Base-by-base conservation (phyloP, 2,329 filamentous ascomycete genomes). In the Fusarium coicis region DNA sequence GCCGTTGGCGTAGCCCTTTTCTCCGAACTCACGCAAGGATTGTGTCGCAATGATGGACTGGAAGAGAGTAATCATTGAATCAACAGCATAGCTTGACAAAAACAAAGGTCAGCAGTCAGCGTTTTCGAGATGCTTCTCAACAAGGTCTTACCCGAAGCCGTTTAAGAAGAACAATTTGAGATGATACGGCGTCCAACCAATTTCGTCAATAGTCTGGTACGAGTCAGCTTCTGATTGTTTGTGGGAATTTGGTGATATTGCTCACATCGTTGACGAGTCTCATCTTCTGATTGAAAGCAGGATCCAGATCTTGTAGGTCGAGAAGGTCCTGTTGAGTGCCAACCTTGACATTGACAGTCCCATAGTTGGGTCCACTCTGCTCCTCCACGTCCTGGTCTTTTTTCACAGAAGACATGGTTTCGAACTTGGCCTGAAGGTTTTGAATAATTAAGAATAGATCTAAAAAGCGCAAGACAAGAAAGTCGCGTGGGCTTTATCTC, bases 241-340 rank as follows among this genome's bases (percentile, higher is more conserved):
- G 8, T 7, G 15, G 1, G 1, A 7, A 3, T 7, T 10, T 18
- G 8, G 18, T 0, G 2, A 11, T 39, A 1, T 39, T 7, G 11
- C 58, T 43, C 30, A 89, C 89, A 79, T 93, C 87, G 78, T 93
- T 93, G 67, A 93, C 87, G 34, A 93, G 83, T 74, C 90, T 87
- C 90, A 93, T 93, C 79, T 93, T 93, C 44, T 87, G 87, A 74
- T 63, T 49, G 28, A 63, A 63, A 6, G 60, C 60, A 10, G 60
- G 60, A 15, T 63, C 60, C 1, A 63, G 34, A 30, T 63, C 60
- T 3, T 60, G 28, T 0, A 63, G 1, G n/a, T 63, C 43, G 0
- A 60, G 59, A 5, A 63, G 53, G 0, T 63, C 59, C n/a, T 44
- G 52, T 8, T 46, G 40, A 23, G 3, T 40, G 28, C 59, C 53